These are phyloP conservation scores for Metroxylon sagu DNA, from an alignment of 176 grass and related monocot genomes.

Conservation along the genomic window DNA sequence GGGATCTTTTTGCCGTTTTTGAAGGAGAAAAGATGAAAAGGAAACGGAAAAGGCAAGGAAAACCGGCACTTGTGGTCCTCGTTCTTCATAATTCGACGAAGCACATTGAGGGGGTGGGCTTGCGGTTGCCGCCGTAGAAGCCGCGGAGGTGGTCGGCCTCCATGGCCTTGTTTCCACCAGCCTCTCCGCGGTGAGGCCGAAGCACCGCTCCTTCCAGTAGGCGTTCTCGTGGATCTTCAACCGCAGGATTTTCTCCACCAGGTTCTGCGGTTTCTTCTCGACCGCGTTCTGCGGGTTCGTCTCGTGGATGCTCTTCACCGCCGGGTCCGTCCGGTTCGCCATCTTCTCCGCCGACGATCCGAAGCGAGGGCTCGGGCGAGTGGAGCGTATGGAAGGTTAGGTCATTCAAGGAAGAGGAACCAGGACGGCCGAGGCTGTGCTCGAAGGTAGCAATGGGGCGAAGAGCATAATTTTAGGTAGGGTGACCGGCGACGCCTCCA, in stretches of 20 bases:
- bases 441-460: no score
- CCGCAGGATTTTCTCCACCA: constrained; percentile 93
- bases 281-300: constrained; percentile 96
- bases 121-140: constrained; percentile 66
- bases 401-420: no score
- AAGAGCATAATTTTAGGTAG: no score
- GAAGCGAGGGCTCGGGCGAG: no score
- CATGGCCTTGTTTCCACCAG: constrained; percentile 95
- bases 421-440: no score
- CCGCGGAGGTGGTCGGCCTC: constrained; percentile 74
- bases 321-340: constrained; percentile 85
- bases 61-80: constrained; percentile 72
- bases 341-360: constrained; percentile 26
- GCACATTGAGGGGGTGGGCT: constrained; percentile 74
- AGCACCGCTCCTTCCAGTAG: constrained; percentile 98
- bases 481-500: no score
- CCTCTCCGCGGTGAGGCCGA: constrained; percentile 88
- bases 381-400: no score
- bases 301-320: constrained; percentile 74
- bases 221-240: constrained; percentile 87
- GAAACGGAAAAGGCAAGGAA: background rate
- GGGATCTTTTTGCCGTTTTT: background rate
- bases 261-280: no score
- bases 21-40: background rate
- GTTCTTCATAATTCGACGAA: constrained; percentile 99